Evolutionary conservation across 2,329 filamentous ascomycete species (phyloP), one percentile per base, ranked within the genome.

Genomic region (Scytalidium sp.): DNA sequence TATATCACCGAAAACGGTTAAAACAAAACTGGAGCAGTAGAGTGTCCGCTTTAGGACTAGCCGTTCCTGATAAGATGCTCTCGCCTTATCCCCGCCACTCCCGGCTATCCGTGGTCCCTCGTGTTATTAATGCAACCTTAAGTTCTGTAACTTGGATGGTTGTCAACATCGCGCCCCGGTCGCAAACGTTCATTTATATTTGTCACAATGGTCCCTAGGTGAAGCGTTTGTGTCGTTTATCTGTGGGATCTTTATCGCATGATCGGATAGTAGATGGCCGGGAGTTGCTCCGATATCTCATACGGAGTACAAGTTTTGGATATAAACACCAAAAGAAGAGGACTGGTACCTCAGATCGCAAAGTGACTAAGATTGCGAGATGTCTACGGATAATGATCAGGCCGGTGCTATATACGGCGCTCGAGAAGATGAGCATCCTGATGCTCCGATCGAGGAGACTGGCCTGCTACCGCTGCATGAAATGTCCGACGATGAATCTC

Each of bases 401-500:
- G 59, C 58, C 22, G 51, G 50, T 42, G 55, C 50, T 15, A 43
- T 50, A 20, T 60, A 59, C 32, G 50, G 49, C 19, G 29, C 40
- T 21, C 45, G 55, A 13, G 46, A 52, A 42, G 50, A 57, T 29
- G 58, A 58, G 4, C 62, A 64, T 49, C 63, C 63, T 17, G 63
- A 65, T 41, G 52, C 63, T 46, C 63, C 63, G 25, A 64, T 65
- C 46, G 54, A 60, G 19, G 59, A 60, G n/a, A 60, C 54, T 3
- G 49, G 50, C 19, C 45, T 60, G 9, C 40, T 64, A 3, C 57
- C 51, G 19, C 69, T 80, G 56, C 72, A 72, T 42, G 69, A 77
- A 55, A 66, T 81, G 56, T 75, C 60, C 32, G 63, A 73, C 50
- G 67, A 71, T 55, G 64, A 64, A 45, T 62, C 62, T 29, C 67